Percentiles rank a stretch among this genome's conserved stretches.
Conservation (phyloP, 1,284 basidiomycete species). For the Trichosporon asahii region DNA sequence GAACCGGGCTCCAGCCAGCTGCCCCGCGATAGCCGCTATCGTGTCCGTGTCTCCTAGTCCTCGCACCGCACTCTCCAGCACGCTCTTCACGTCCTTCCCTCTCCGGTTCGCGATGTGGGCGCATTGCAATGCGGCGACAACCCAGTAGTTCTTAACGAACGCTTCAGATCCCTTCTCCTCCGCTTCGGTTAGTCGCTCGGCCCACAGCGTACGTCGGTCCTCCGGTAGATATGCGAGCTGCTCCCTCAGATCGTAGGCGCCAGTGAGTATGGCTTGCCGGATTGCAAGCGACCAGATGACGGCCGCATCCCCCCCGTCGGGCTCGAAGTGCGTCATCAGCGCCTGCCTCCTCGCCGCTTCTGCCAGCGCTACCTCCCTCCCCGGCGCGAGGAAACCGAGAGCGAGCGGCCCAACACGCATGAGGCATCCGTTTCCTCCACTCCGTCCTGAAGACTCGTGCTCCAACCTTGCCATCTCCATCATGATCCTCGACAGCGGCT, state of each 20-base stretch:
- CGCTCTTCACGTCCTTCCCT: neutral
- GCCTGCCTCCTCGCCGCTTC: conserved; percentile 7
- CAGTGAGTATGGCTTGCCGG: conserved; percentile 10
- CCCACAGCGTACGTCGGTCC: neutral
- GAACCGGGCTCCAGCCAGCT: conserved; percentile 6
- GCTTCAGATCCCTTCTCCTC: neutral
- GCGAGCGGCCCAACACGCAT: conserved; percentile 16
- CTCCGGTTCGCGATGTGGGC: neutral
- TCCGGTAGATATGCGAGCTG: neutral
- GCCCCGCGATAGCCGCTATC: conserved; percentile 12
- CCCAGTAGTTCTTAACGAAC: conserved; percentile 9
- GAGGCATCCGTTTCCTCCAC: conserved; percentile 10
- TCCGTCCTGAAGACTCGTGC: neutral
- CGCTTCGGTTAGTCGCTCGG: neutral
- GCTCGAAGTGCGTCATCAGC: conserved; percentile 11
- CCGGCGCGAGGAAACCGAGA: neutral
- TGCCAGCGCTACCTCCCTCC: neutral
- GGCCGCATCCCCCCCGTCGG: conserved; percentile 11
- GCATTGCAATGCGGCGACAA: conserved; percentile 15
- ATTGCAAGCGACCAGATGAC: conserved; percentile 13
- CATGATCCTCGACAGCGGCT: neutral
- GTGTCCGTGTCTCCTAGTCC: conserved; percentile 15
- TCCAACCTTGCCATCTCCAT: neutral
- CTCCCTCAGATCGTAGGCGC: neutral
- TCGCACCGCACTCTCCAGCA: conserved; percentile 10